Conservation (phyloP, 148 eudicot species). For the Gaultheria prostrata region DNA sequence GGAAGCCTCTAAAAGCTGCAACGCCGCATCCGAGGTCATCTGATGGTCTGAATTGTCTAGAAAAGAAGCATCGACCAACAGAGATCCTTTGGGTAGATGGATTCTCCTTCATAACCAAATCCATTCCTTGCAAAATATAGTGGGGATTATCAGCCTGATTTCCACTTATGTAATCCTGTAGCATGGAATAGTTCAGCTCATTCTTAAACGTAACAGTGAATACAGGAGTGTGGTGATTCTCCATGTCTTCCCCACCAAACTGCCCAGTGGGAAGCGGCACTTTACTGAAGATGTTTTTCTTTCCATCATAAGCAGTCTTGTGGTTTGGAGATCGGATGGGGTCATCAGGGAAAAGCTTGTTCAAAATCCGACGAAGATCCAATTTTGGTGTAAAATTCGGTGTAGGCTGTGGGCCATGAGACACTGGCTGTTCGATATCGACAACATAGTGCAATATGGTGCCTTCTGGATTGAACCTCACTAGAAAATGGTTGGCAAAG, state of each 20-base stretch:
- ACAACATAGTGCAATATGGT: constrained; percentile 51
- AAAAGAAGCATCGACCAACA: constrained; percentile 5
- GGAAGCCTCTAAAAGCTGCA: constrained; percentile 3
- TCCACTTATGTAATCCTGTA: constrained; percentile 36
- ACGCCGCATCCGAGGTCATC: neutral
- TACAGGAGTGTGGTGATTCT: constrained; percentile 22
- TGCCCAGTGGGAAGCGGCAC: constrained; percentile 40
- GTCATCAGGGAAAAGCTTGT: constrained; percentile 35
- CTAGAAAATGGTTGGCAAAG: constrained; percentile 54
- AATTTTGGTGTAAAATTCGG: constrained; percentile 28
- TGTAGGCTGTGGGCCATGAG: constrained; percentile 20
- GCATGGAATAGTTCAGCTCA: constrained; percentile 42
- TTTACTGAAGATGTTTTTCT: constrained; percentile 20
- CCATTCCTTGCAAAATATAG: constrained; percentile 1
- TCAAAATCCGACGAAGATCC: constrained; percentile 26
- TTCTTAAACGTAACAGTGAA: constrained; percentile 36
- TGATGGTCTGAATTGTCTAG: neutral
- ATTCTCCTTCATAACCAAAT: constrained; percentile 7
- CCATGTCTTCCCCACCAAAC: constrained; percentile 35
- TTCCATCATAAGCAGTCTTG: constrained; percentile 60
- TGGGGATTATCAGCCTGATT: neutral
- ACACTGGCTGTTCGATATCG: constrained; percentile 34
- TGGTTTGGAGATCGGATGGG: constrained; percentile 26
- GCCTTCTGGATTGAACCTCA: constrained; percentile 32
- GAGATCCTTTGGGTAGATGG: neutral